Percentiles rank a stretch among this genome's conserved stretches.
Conservation (phyloP, 768 basidiomycete species). For the Kwoniella sp. region DNA sequence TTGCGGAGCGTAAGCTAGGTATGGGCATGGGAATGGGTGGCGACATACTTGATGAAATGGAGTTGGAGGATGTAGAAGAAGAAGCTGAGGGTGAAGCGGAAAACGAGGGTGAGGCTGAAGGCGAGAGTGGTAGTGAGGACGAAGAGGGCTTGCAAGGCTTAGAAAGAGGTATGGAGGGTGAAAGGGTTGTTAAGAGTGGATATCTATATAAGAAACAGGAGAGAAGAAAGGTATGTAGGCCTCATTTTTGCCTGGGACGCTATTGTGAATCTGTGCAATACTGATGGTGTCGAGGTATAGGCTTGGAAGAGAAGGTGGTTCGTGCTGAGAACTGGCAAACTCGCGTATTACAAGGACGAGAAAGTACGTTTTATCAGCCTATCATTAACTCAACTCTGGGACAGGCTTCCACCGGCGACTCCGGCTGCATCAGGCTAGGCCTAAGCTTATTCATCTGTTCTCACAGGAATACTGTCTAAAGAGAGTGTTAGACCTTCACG, state of each 20-base stretch:
- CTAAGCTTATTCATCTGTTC: not conserved
- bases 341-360: conserved; percentile 95
- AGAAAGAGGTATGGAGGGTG: conserved; percentile 55
- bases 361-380: conserved; percentile 63
- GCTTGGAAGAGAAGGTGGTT: conserved; percentile 99
- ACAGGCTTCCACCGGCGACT: no score
- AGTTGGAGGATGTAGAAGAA: conserved; percentile 57
- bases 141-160: conserved; percentile 36
- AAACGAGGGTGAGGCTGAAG: conserved; percentile 33
- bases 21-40: conserved; percentile 13
- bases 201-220: conserved; percentile 99
- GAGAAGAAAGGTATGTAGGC: conserved; percentile 76
- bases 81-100: conserved; percentile 56
- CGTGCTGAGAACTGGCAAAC: conserved; percentile 83
- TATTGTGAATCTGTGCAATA: not conserved
- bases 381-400: no score
- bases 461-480: conserved; percentile 80
- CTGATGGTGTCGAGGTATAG: conserved; percentile 57
- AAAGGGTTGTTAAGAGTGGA: conserved; percentile 76
- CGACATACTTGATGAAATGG: conserved; percentile 35
- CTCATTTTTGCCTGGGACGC: not conserved
- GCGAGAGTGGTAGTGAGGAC: conserved; percentile 39
- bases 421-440: not conserved
- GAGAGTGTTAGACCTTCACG: conserved; percentile 78
- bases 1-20: conserved; percentile 31